A percentile compares a stretch with the other conserved stretches of the same genome.
Conservation (phyloP, 1,139 yeast species). For the Blastobotrys serpentis region DNA sequence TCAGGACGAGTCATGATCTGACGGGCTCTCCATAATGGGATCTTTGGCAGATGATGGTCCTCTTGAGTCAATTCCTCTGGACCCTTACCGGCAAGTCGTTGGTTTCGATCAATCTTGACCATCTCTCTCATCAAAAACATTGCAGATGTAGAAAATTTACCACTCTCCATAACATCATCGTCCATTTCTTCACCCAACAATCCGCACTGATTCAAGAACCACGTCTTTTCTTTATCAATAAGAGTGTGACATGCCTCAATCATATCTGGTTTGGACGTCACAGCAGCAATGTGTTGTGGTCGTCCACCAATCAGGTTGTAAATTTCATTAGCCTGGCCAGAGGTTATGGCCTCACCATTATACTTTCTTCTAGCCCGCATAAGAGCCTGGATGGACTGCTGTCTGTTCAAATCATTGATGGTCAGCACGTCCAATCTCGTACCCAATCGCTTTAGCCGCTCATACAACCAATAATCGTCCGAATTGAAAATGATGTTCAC, state of each 20-base stretch:
- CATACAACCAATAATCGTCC: conserved; percentile 88
- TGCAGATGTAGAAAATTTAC: conserved; percentile 74
- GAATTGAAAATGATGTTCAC: conserved; percentile 75
- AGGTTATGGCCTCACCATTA: conserved; percentile 43
- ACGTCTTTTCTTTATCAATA: conserved; percentile 77
- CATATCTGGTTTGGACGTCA: conserved; percentile 63
- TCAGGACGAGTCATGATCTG: conserved; percentile 86
- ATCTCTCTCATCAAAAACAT: conserved; percentile 72
- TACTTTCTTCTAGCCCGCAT: conserved; percentile 52
- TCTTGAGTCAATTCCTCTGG: conserved; percentile 28
- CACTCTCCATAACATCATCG: conserved; percentile 85
- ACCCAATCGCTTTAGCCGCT: conserved; percentile 67
- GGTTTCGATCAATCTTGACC: conserved; percentile 58
- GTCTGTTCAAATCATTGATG: conserved; percentile 62
- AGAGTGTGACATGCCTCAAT: conserved; percentile 64
- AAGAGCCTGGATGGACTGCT: conserved; percentile 58
- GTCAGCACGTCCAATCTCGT: conserved; percentile 73
- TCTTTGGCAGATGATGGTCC: conserved; percentile 63
- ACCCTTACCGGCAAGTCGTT: conserved; percentile 26
- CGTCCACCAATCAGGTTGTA: conserved; percentile 80
- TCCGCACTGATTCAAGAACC: conserved; percentile 85
- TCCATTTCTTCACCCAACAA: conserved; percentile 76
- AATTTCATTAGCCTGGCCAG: conserved; percentile 50
- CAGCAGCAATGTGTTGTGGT: conserved; percentile 78
- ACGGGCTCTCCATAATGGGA: conserved; percentile 81